Evolutionary conservation across 2,329 filamentous ascomycete species (phyloP).

Genomic region (Cytospora piceicola): DNA sequence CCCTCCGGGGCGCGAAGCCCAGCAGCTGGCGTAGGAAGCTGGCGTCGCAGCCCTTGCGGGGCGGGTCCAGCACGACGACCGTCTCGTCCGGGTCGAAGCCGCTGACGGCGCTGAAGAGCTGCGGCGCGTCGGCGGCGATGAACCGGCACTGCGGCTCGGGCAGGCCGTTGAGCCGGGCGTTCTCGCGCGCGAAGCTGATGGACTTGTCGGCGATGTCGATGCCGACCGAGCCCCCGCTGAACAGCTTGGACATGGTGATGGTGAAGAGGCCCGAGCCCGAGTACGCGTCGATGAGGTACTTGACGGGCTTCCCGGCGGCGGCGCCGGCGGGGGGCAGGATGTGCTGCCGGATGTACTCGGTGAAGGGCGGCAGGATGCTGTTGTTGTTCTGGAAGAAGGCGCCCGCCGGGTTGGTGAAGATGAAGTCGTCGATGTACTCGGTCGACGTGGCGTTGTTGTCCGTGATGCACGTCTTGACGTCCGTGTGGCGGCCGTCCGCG

Average conservation of each 20-base stretch:
- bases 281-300: slow-evolving; percentile 95
- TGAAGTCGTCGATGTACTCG: slow-evolving; percentile 84
- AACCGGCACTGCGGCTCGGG: slow-evolving; percentile 72
- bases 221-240: slow-evolving; percentile 79
- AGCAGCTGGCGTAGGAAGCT: slow-evolving; percentile 83
- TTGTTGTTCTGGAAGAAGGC: slow-evolving; percentile 99
- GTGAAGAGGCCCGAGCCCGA: slow-evolving; percentile 97
- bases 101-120: slow-evolving; percentile 76
- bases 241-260: slow-evolving; percentile 83
- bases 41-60: slow-evolving; percentile 89
- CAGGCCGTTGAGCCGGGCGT: slow-evolving; percentile 78
- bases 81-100: slow-evolving; percentile 77
- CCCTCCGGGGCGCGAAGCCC: slow-evolving; percentile 72
- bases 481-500: slow-evolving; percentile 58
- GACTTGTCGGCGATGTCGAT: slow-evolving; percentile 85
- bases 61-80: slow-evolving; percentile 94
- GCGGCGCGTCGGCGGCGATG: slow-evolving; percentile 83
- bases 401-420: slow-evolving; percentile 89
- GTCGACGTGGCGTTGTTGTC: slow-evolving; percentile 80
- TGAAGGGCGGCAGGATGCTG: slow-evolving; percentile 87
- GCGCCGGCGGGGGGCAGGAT: slow-evolving; percentile 61
- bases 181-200: slow-evolving; percentile 77
- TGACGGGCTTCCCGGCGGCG: slow-evolving; percentile 56
- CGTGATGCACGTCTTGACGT: slow-evolving; percentile 88
- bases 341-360: slow-evolving; percentile 80